These are phyloP conservation scores for Aspergillus aculeatinus DNA, from an alignment of 2,329 filamentous ascomycete species.

Conservation along the genomic window DNA sequence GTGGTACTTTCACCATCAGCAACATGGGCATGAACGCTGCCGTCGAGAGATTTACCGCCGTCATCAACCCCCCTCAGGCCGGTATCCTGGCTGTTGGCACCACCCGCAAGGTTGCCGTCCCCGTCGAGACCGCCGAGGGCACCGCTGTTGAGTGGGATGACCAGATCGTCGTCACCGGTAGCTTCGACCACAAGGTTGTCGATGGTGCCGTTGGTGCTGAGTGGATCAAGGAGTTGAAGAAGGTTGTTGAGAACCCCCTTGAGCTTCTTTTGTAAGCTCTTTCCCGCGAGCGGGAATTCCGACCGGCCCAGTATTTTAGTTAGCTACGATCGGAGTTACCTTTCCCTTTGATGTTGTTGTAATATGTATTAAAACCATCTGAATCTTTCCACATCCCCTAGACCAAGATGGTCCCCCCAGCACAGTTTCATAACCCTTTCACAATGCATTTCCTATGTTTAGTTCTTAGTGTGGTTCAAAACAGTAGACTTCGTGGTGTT, in stretches of 20 bases:
- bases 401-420: conserved; percentile 27
- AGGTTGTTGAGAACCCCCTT: conserved; percentile 94
- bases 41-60: conserved; percentile 93
- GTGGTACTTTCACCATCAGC: conserved; percentile 97
- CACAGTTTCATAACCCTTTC: conserved; percentile 34
- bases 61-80: conserved; percentile 98
- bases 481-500: background rate
- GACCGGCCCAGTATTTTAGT: conserved; percentile 17
- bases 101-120: conserved; percentile 90
- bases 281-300: conserved; percentile 7
- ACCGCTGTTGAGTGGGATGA: conserved; percentile 87
- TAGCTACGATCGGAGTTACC: conserved; percentile 20
- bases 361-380: conserved; percentile 40
- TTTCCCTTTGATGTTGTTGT: conserved; percentile 23
- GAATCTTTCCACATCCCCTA: conserved; percentile 19
- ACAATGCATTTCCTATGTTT: conserved; percentile 26
- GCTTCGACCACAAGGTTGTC: conserved; percentile 98
- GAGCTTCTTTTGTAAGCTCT: conserved; percentile 77
- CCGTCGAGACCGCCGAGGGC: conserved; percentile 80
- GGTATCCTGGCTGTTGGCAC: conserved; percentile 93
- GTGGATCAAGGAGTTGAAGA: conserved; percentile 96
- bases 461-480: background rate
- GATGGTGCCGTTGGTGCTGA: conserved; percentile 95
- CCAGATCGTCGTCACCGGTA: conserved; percentile 90
- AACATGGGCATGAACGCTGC: conserved; percentile 99